These are phyloP conservation scores for Elongisporangium senticosum DNA, from an alignment of 352 stramenopile genomes.

Conservation along the genomic window DNA sequence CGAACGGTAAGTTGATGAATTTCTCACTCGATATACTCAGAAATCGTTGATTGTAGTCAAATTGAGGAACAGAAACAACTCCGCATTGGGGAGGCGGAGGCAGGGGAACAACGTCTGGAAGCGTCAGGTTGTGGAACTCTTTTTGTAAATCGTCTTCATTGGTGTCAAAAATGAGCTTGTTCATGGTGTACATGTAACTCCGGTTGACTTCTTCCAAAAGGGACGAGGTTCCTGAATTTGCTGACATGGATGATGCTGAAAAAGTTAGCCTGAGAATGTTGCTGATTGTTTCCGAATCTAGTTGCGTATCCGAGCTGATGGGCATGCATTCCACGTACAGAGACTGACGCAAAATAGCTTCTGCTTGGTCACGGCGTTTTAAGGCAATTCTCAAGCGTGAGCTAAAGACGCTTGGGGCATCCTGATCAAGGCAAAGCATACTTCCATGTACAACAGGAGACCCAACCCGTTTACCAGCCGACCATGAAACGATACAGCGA, in stretches of 20 bases:
- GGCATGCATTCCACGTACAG: constrained; percentile 79
- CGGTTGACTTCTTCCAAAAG: constrained; percentile 88
- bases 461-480: constrained; percentile 64
- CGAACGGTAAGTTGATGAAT: constrained; percentile 67
- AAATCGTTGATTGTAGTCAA: constrained; percentile 74
- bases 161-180: constrained; percentile 87
- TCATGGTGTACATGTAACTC: constrained; percentile 92
- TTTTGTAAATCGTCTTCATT: constrained; percentile 50
- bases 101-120: constrained; percentile 20
- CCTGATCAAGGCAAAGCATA: constrained; percentile 59
- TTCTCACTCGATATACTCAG: constrained; percentile 47
- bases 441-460: constrained; percentile 54
- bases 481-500: constrained; percentile 71
- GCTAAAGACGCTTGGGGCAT: constrained; percentile 42
- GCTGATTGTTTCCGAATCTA: constrained; percentile 62
- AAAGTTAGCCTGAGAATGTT: constrained; percentile 71
- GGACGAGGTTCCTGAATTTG: constrained; percentile 45
- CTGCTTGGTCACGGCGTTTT: constrained; percentile 46
- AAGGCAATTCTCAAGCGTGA: constrained; percentile 31
- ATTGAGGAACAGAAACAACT: constrained; percentile 41
- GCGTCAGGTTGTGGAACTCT: constrained; percentile 51
- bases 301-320: constrained; percentile 51
- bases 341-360: constrained; percentile 51
- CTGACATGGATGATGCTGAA: constrained; percentile 43
- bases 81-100: constrained; percentile 37